A percentile compares a stretch with the other conserved stretches of the same genome.
Conservation (phyloP, 345 rosid genomes). For the Gossypium mustelinum region DNA sequence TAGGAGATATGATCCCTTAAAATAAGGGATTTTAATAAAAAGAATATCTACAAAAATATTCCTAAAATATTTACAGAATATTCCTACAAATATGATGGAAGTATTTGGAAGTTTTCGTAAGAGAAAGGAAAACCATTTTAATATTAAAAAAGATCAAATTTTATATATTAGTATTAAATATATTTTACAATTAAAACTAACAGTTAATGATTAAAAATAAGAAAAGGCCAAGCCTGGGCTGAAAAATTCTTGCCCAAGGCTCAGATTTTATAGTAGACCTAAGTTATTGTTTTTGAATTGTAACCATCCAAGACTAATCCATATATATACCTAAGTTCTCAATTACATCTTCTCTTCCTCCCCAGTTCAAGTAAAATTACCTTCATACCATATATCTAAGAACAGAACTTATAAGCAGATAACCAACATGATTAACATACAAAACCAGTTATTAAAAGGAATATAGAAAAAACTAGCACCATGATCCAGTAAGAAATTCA, state of each 20-base stretch:
- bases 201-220: not conserved
- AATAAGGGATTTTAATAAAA: too few species aligned
- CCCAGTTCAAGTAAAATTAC: slow-evolving; percentile 2
- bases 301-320: not conserved
- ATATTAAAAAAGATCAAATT: not conserved
- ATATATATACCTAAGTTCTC: not conserved
- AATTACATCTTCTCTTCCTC: not conserved
- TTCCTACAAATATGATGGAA: not conserved
- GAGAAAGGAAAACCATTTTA: slow-evolving; percentile 12
- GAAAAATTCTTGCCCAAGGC: not conserved
- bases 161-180: not conserved
- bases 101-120: slow-evolving; percentile 4
- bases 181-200: not conserved
- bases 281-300: slow-evolving; percentile 1
- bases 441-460: not conserved
- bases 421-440: not conserved
- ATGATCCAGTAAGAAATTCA: slow-evolving; percentile 4
- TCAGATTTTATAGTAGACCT: not conserved
- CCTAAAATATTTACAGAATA: too few species aligned
- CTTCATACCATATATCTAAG: not conserved
- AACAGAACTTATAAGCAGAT: slow-evolving; percentile 5
- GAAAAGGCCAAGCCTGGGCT: not conserved
- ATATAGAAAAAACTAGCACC: not conserved
- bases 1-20: too few species aligned
- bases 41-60: too few species aligned